Evolutionary conservation across 768 basidiomycete species (phyloP).

Genomic region (Strobilomyces confusus): DNA sequence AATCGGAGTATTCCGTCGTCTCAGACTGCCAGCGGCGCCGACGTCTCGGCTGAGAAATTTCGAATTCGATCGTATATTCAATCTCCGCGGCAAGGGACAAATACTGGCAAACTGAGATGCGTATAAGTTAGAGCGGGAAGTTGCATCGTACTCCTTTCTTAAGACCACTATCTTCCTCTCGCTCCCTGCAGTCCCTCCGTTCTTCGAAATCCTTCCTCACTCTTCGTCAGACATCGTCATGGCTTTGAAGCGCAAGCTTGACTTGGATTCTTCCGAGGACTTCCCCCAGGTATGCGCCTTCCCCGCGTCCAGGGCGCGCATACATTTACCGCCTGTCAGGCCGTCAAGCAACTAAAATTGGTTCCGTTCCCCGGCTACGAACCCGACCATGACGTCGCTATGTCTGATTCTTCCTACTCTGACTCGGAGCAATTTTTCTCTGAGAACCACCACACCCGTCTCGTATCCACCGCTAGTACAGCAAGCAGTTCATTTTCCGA

Average conservation of each 20-base stretch:
- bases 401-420: constrained; percentile 53
- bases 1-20: constrained; percentile 28
- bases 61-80: constrained; percentile 14
- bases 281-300: constrained; percentile 41
- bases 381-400: constrained; percentile 61
- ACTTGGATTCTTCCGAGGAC: constrained; percentile 52
- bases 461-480: constrained; percentile 65
- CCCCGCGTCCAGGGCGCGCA: constrained; percentile 12
- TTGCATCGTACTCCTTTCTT: constrained; percentile 20
- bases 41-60: constrained; percentile 13
- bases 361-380: constrained; percentile 70
- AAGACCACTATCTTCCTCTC: constrained; percentile 17
- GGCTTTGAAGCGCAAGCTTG: constrained; percentile 76
- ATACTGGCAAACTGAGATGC: constrained; percentile 22
- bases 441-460: constrained; percentile 54
- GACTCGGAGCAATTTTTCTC: constrained; percentile 58
- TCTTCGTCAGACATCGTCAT: constrained; percentile 34
- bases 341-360: constrained; percentile 67
- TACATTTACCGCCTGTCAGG: constrained; percentile 33
- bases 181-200: background rate
- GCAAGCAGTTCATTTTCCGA: constrained; percentile 46
- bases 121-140: constrained; percentile 33
- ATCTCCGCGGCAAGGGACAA: constrained; percentile 26
- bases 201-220: constrained; percentile 3
- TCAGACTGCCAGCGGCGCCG: constrained; percentile 8